Base-by-base conservation (phyloP, 176 grass and related monocot genomes). In the Juncus effusus region DNA sequence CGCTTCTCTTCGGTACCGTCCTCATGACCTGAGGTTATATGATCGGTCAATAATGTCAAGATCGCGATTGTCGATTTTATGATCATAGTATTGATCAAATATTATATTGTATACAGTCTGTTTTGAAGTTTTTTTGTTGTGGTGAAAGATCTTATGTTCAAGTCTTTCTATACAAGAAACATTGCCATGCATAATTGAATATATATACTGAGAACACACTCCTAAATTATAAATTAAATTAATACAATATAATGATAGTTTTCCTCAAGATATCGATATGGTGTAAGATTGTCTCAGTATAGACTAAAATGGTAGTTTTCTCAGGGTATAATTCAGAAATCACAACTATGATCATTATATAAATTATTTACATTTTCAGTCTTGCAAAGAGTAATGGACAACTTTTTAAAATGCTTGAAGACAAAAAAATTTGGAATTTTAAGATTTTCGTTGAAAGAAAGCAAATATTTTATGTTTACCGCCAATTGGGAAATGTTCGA, bases 1-100 rank as follows among this genome's bases (percentile, higher is more conserved):
- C 60, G 69, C 41, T 60, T 84, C 56, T 73, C 78, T n/a, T 84
- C 81, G 3, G 16, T 38, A 14, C 66, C 4, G 15, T 72, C 59
- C 36, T 83, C 74, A 49, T 72, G 80, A 73, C 74, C 80, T 83
- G 56, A 36, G 19, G 19, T 28, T 28, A 28, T 28, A 28, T 28
- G 19, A 28, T 28, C 19, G 1, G 19, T 28, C 19, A 28, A 28
- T 28, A 28, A 28, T 28, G 0, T 28, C 19, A 28, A 28, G 19
- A 28, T 28, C 19, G 19, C 1, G 19, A 28, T 28, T 28, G 19
- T 47, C 47, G 2, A 63, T 35, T 11, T 61, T n/a, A 64, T 8
- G 57, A 16, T 42, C 14, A 49, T 15, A 69, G 16, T 41, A 57
- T 41, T 57, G 3, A 40, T 16, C 38, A 4, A 6, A 38, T 41